Percentiles rank a stretch among this genome's conserved stretches.
These are phyloP conservation scores for Thermochaetoides thermophila DNA, from an alignment of 495 filamentous ascomycete species.

Conservation along the genomic window DNA sequence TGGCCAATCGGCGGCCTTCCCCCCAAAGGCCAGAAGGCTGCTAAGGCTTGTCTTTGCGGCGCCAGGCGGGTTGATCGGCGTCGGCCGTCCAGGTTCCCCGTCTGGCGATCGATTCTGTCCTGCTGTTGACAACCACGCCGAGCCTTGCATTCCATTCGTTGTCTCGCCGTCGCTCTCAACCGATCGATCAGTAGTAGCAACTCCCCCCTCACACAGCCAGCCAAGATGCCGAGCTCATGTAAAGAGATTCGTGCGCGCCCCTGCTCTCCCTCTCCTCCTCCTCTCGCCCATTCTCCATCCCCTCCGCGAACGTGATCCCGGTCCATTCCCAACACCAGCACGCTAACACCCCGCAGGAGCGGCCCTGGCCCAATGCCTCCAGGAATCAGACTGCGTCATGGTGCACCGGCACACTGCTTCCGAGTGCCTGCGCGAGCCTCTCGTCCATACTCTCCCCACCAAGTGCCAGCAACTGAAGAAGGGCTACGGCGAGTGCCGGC, in stretches of 20 bases:
- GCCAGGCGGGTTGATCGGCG: too few species aligned
- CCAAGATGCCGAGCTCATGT: slow-evolving; percentile 85
- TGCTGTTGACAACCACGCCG: too few species aligned
- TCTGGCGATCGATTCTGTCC: too few species aligned
- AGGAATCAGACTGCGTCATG: slow-evolving; percentile 91
- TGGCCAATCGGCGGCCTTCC: too few species aligned
- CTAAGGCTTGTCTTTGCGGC: too few species aligned
- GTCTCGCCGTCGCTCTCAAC: too few species aligned
- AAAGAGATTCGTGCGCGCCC: slow-evolving; percentile 65
- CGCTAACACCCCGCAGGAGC: slow-evolving; percentile 44
- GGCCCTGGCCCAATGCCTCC: slow-evolving; percentile 84
- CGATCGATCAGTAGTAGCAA: slow-evolving; percentile 1
- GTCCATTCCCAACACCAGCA: too few species aligned
- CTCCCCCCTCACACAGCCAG: background rate
- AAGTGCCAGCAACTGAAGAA: slow-evolving; percentile 87
- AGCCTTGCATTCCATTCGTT: too few species aligned
- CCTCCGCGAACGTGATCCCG: too few species aligned
- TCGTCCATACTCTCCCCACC: slow-evolving; percentile 61
- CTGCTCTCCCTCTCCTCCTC: background rate
- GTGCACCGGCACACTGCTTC: slow-evolving; percentile 68
- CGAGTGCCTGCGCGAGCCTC: slow-evolving; percentile 75
- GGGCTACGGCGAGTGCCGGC: slow-evolving; percentile 87
- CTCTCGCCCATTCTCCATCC: background rate
- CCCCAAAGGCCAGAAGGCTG: too few species aligned
- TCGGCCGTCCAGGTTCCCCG: too few species aligned